Base-by-base conservation (phyloP, 805 yeast genomes). In the Yamadazyma tumulicola region DNA sequence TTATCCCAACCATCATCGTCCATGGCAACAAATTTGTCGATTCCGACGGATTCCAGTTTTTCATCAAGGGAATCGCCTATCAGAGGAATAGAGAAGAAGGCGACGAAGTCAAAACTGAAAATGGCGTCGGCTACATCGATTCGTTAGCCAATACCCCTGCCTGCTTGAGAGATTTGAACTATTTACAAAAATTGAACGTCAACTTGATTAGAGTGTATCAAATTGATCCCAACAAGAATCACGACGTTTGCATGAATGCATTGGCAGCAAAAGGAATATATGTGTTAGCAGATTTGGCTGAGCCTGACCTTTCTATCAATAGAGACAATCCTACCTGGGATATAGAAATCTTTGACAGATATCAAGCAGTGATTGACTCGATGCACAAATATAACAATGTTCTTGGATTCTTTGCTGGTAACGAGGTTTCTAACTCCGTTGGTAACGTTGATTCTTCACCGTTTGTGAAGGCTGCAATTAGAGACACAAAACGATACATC, bases 151-250 rank as follows among this genome's bases (percentile, higher is more conserved):
- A 85, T 52, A 64, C 70, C 9, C 62, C 55, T 2, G 65, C 80
- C 3, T 91, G 97, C 64, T 57, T 77, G 45, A 73, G 97, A 52
- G 97, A 91, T 52, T 70, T 89, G 41, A 86, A 88, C n/a, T 81
- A 81, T 54, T 68, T 88, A 39, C 58, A 64, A 38, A 69, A 79
- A 40, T 69, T 89, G 32, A 75, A 77, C 34, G 75, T 93, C 36
- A 91, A 91, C 57, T 77, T 83, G 8, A 67, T 91, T 37, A 75
- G 97, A 52, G 94, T 91, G 2, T 91, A 89, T 53, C 87, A 95
- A 25, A 74, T 91, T 34, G 81, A 89, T 61, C 80, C 91, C 12
- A 59, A 72, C 1, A 64, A 68, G 39, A 68, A 78, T 52, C 97
- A 91, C 64, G 81, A 77, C 51, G 75, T 59, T 15, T 88, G 96